These are phyloP conservation scores for Hanseniaspora valbyensis DNA, from an alignment of 805 yeast genomes.

Conservation along the genomic window DNA sequence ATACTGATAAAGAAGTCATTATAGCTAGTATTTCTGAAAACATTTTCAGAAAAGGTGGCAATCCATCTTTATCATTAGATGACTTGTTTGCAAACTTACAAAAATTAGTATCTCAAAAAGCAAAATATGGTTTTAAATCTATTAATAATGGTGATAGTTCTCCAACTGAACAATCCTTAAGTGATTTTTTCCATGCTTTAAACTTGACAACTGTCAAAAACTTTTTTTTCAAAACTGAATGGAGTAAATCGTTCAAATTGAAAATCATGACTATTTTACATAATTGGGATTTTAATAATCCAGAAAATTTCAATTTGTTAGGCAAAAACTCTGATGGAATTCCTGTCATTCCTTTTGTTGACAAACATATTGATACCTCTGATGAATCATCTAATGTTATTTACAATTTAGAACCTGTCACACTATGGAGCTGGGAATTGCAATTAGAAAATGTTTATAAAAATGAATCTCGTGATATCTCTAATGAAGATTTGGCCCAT, in stretches of 20 bases:
- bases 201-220: not conserved
- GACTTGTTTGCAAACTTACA: not conserved
- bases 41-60: not conserved
- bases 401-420: not conserved
- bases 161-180: constrained; percentile 4
- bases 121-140: not conserved
- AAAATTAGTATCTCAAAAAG: not conserved
- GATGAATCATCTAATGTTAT: not conserved
- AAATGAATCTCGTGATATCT: not conserved
- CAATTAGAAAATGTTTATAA: not conserved
- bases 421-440: constrained; percentile 2
- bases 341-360: not conserved
- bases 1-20: not conserved
- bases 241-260: constrained; percentile 1
- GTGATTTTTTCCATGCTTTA: not conserved
- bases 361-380: not conserved
- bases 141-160: not conserved
- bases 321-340: not conserved
- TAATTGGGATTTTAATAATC: not conserved
- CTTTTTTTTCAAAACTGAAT: constrained; percentile 5
- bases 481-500: not conserved
- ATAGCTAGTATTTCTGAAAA: not conserved
- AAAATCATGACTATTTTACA: not conserved
- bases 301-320: not conserved
- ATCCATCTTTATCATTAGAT: not conserved